Evolutionary conservation across 164 flowering plant species (phyloP).

Genomic region (Sextonia rubra): DNA sequence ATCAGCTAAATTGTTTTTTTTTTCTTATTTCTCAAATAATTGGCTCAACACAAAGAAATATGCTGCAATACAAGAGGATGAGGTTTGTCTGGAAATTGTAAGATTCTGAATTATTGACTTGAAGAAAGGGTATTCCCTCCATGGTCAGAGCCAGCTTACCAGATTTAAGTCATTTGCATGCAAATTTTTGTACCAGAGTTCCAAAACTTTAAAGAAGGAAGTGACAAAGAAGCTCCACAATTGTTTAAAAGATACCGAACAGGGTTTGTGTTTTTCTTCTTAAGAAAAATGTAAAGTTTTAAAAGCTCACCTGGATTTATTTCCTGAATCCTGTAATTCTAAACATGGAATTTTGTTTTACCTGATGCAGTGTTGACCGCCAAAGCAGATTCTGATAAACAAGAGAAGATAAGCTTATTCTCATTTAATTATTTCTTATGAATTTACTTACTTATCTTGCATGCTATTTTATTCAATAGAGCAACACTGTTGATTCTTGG

Average conservation of each 20-base stretch:
- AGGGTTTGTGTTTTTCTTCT: not conserved
- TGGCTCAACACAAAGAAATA: constrained; percentile 3
- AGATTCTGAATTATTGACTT: not conserved
- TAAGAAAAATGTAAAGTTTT: not conserved
- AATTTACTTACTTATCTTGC: not conserved
- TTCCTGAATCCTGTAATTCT: not conserved
- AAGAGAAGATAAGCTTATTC: not conserved
- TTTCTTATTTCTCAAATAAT: not conserved
- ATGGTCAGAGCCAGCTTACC: not conserved
- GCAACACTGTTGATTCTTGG: not conserved
- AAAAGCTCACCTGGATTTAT: not conserved
- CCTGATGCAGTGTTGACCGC: not conserved
- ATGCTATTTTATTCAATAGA: not conserved
- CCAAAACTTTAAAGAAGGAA: constrained; percentile 1
- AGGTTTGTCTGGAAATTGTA: not conserved
- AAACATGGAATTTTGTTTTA: not conserved
- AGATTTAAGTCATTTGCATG: not conserved
- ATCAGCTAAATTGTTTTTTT: not conserved
- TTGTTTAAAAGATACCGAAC: not conserved
- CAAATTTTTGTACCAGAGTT: constrained; percentile 2
- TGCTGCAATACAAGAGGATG: not conserved
- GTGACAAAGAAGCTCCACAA: not conserved
- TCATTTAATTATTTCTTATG: not conserved
- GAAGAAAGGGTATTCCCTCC: not conserved
- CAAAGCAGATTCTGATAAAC: not conserved